Conservation (phyloP, 495 filamentous ascomycete genomes). For the Ramalina intermedia region DNA sequence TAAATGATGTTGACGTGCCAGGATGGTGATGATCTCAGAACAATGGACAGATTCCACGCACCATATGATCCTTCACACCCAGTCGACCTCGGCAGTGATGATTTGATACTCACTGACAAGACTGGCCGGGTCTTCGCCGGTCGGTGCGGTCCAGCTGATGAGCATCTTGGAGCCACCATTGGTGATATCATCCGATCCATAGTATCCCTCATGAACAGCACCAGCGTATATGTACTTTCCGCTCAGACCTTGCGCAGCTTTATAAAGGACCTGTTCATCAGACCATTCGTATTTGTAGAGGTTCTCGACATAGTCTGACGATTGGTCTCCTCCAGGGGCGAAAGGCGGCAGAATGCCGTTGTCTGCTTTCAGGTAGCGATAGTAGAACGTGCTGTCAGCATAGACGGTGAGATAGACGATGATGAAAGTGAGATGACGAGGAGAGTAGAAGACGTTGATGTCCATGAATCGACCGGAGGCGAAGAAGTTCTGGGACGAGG, state of each 20-base stretch:
- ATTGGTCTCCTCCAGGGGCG: constrained; percentile 11
- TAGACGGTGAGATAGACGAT: constrained; percentile 21
- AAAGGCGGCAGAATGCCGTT: constrained; percentile 16
- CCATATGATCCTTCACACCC: constrained; percentile 1
- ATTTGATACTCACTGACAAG: constrained; percentile 19
- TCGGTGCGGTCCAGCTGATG: constrained; percentile 23
- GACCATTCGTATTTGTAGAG: constrained; percentile 20
- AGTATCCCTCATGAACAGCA: constrained; percentile 19
- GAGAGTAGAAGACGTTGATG: constrained; percentile 22
- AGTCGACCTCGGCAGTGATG: constrained; percentile 18
- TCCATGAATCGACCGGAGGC: constrained; percentile 21
- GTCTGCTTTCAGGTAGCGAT: constrained; percentile 19
- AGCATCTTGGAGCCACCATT: constrained; percentile 21
- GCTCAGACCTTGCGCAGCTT: constrained; percentile 11
- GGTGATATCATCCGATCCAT: constrained; percentile 18
- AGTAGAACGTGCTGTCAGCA: constrained; percentile 24
- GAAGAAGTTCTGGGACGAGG: constrained; percentile 13
- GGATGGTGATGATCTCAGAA: not conserved
- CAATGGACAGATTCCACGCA: not conserved
- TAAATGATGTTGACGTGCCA: not conserved
- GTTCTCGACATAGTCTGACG: constrained; percentile 17
- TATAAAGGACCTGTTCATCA: constrained; percentile 15
- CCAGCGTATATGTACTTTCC: constrained; percentile 20
- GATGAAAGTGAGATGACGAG: constrained; percentile 21
- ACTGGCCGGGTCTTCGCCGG: constrained; percentile 14